Evolutionary conservation across 129 eudicot species (phyloP).

Genomic region (Flaveria trinervia): DNA sequence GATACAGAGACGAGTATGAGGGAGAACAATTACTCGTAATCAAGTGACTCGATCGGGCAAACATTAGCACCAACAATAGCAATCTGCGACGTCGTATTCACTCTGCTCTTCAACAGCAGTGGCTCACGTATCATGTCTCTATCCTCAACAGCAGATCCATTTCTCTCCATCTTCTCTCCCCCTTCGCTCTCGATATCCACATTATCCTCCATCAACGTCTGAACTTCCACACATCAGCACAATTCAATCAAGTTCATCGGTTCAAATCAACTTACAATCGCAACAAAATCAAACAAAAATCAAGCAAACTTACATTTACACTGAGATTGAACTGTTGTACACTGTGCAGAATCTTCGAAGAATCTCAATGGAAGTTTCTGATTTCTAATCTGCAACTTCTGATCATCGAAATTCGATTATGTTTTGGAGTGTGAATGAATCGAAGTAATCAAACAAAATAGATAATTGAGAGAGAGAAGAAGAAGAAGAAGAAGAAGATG

Average conservation of each 20-base stretch:
- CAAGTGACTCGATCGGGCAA: conserved; percentile 91
- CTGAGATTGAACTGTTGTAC: background rate
- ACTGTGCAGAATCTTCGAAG: background rate
- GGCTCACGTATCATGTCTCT: conserved; percentile 51
- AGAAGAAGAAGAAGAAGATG: background rate
- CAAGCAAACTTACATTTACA: conserved; percentile 21
- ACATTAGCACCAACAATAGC: conserved; percentile 94
- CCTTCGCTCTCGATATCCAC: conserved; percentile 40
- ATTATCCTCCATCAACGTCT: conserved; percentile 30
- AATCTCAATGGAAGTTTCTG: too few relatives aligned
- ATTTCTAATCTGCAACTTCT: background rate
- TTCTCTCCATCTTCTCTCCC: conserved; percentile 37
- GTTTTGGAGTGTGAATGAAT: background rate
- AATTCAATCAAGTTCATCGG: conserved; percentile 3
- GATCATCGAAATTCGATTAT: conserved; percentile 14
- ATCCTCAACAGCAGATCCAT: conserved; percentile 44
- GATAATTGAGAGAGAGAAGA: conserved; percentile 21
- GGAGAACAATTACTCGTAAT: conserved; percentile 66
- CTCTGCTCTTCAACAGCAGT: conserved; percentile 53
- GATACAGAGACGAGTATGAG: background rate
- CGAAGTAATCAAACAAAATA: background rate
- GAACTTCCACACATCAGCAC: conserved; percentile 8
- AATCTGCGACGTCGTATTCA: conserved; percentile 85
- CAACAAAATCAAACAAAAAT: background rate
- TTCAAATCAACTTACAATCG: conserved; percentile 7